Percentiles rank a stretch among this genome's conserved stretches.
Conservation (phyloP, 306 rosid genomes). For the Pyrus bretschneideri region DNA sequence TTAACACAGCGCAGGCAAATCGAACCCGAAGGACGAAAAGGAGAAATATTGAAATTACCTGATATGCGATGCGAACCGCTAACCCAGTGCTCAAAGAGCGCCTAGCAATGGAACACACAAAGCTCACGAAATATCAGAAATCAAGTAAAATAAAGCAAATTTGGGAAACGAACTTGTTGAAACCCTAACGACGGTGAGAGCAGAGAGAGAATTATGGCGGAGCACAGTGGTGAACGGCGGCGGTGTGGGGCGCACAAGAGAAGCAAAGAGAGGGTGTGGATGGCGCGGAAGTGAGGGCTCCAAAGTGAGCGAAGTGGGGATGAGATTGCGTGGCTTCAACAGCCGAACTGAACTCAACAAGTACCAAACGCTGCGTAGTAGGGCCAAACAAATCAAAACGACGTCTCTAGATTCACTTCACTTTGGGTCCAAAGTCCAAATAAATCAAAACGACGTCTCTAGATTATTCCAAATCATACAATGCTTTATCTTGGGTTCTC, state of each 20-base stretch:
- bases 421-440: not conserved
- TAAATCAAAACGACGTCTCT: not conserved
- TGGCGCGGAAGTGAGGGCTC: slow-evolving; percentile 14
- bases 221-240: not conserved
- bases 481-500: too few species aligned
- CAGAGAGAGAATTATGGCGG: not conserved
- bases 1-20: not conserved
- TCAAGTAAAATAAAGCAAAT: not conserved
- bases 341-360: not conserved
- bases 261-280: not conserved
- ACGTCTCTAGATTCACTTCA: not conserved
- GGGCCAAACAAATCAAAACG: not conserved
- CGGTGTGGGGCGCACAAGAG: not conserved
- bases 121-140: not conserved
- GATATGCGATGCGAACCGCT: not conserved
- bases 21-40: not conserved
- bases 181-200: not conserved
- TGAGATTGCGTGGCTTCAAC: slow-evolving; percentile 3
- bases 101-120: not conserved
- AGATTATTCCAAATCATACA: not conserved
- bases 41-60: not conserved
- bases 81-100: not conserved
- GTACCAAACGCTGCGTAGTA: not conserved
- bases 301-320: not conserved
- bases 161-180: not conserved